A percentile compares a stretch with the other conserved stretches of the same genome.
Evolutionary conservation across 805 yeast genomes (phyloP).

Genomic region (Metschnikowia peoriensis): DNA sequence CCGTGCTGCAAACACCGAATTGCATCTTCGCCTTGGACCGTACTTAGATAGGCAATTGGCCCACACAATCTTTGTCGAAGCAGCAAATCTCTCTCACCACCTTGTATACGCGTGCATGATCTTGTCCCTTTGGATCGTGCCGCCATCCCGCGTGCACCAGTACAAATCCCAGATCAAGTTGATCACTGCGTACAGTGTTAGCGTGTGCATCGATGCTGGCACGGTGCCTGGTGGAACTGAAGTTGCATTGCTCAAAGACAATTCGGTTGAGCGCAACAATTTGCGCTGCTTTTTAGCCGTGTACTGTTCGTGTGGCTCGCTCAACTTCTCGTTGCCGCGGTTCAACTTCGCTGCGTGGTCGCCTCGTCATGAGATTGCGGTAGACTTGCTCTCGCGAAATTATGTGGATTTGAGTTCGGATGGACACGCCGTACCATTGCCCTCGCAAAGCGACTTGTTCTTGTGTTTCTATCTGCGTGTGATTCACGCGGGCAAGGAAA

Average conservation of each 20-base stretch:
- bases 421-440: background rate
- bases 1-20: constrained; percentile 23
- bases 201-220: constrained; percentile 51
- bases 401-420: too few relatives aligned
- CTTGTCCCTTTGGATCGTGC: constrained; percentile 52
- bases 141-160: constrained; percentile 51
- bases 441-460: constrained; percentile 21
- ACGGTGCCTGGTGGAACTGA: constrained; percentile 12
- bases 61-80: constrained; percentile 39
- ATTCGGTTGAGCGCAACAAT: constrained; percentile 24
- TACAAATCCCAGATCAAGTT: constrained; percentile 52
- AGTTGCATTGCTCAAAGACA: constrained; percentile 15
- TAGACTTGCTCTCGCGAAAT: constrained; percentile 17
- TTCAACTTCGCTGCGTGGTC: constrained; percentile 52
- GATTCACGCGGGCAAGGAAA: constrained; percentile 50
- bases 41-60: constrained; percentile 47
- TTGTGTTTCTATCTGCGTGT: constrained; percentile 45
- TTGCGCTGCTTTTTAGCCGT: constrained; percentile 47
- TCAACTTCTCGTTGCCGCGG: constrained; percentile 50
- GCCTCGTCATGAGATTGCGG: constrained; percentile 39
- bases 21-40: constrained; percentile 42
- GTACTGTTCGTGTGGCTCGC: constrained; percentile 50
- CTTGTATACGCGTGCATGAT: constrained; percentile 44
- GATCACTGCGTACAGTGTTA: constrained; percentile 43
- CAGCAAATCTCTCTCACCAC: constrained; percentile 43